These are phyloP conservation scores for Paulinella micropora DNA, from an alignment of 78 protist genomes.

Conservation along the genomic window DNA sequence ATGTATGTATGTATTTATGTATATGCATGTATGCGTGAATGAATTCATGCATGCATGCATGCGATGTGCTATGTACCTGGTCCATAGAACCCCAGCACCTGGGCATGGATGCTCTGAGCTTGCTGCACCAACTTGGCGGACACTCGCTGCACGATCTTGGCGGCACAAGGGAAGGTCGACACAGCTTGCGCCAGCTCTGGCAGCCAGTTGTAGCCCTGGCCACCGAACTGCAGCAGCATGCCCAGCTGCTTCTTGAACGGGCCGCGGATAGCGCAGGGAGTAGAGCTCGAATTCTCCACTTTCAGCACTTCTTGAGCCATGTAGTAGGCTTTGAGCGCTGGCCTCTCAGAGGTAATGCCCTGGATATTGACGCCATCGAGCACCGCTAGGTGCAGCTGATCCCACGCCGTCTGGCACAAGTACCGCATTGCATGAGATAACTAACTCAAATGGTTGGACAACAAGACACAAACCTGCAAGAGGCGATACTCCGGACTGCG, in stretches of 20 bases:
- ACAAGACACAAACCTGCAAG: too few species aligned
- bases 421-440: too few species aligned
- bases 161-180: not conserved
- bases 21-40: too few species aligned
- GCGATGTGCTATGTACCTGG: too few species aligned
- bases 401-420: not conserved
- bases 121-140: not conserved
- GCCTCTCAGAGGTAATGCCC: not conserved
- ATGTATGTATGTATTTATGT: too few species aligned
- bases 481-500: too few species aligned
- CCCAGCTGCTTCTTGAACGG: not conserved
- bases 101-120: not conserved
- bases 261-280: not conserved
- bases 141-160: not conserved
- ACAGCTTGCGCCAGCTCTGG: not conserved
- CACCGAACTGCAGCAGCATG: not conserved
- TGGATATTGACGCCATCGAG: not conserved
- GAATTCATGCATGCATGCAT: too few species aligned
- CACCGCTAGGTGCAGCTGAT: not conserved
- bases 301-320: too few species aligned
- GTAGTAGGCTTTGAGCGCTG: not conserved
- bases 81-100: too few species aligned
- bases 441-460: too few species aligned
- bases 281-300: not conserved
- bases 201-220: constrained; percentile 10